These are phyloP conservation scores for Botrytis tulipae DNA, from an alignment of 2,329 filamentous ascomycete species.

Conservation along the genomic window DNA sequence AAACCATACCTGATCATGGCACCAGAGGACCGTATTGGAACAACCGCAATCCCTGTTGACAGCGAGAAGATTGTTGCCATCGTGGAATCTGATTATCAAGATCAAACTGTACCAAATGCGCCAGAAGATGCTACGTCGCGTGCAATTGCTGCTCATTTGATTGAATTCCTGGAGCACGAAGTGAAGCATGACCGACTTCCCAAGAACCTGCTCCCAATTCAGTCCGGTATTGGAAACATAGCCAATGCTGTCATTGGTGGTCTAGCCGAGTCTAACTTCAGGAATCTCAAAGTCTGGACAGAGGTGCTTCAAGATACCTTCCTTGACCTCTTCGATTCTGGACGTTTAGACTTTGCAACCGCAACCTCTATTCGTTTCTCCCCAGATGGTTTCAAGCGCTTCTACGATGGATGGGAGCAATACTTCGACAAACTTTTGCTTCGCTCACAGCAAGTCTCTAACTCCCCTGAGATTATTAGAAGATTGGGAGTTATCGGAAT, in stretches of 20 bases:
- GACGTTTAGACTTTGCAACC: conserved; percentile 84
- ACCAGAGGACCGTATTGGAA: conserved; percentile 83
- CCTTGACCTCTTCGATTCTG: conserved; percentile 87
- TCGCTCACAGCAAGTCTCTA: conserved; percentile 83
- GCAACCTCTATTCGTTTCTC: conserved; percentile 89
- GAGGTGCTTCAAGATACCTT: conserved; percentile 83
- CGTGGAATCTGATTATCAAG: conserved; percentile 80
- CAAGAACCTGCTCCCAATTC: conserved; percentile 72
- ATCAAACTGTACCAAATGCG: conserved; percentile 71
- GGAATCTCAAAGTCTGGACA: conserved; percentile 88
- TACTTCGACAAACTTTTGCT: conserved; percentile 82
- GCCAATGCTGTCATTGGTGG: conserved; percentile 89
- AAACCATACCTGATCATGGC: conserved; percentile 86
- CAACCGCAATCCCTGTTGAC: conserved; percentile 78
- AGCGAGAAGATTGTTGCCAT: conserved; percentile 81
- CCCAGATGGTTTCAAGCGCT: conserved; percentile 84
- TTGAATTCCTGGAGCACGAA: conserved; percentile 84
- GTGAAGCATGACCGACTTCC: conserved; percentile 76
- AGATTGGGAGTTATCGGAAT: conserved; percentile 86
- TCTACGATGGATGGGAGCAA: conserved; percentile 80
- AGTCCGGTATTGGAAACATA: conserved; percentile 90
- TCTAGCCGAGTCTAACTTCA: conserved; percentile 76
- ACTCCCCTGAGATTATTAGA: conserved; percentile 87
- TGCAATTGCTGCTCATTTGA: conserved; percentile 74
- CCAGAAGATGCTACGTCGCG: conserved; percentile 71